Percentiles rank a stretch among this genome's conserved stretches.
These are phyloP conservation scores for Fusarium sp. DNA, from an alignment of 2,329 filamentous ascomycete genomes.

Conservation along the genomic window DNA sequence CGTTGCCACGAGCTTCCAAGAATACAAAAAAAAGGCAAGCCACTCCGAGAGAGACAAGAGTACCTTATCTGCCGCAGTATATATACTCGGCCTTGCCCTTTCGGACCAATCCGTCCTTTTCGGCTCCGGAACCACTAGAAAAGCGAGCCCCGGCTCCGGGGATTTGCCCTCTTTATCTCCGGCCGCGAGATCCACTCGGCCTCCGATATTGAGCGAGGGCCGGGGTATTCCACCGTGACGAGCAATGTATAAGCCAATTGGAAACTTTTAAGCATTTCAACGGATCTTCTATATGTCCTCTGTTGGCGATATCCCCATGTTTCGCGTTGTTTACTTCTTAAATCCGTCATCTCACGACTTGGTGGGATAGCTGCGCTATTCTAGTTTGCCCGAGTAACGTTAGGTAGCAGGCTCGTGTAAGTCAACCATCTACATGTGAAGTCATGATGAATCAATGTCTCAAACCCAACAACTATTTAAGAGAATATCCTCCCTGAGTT, in stretches of 20 bases:
- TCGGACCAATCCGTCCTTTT: not conserved
- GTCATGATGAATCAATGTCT: constrained; percentile 6
- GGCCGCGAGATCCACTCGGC: constrained; percentile 26
- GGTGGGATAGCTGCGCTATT: not conserved
- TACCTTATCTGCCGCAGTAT: not conserved
- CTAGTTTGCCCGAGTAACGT: not conserved
- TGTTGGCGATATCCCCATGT: not conserved
- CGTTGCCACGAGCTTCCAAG: constrained; percentile 9
- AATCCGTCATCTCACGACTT: constrained; percentile 6
- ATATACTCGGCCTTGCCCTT: not conserved
- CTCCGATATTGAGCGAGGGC: not conserved
- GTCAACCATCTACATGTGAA: not conserved
- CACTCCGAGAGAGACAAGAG: not conserved
- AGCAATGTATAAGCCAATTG: not conserved
- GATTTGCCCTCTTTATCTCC: constrained; percentile 11
- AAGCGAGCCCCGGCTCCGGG: not conserved
- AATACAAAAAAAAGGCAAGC: not conserved
- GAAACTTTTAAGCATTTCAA: not conserved
- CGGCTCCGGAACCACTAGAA: not conserved
- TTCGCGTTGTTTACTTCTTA: constrained; percentile 1
- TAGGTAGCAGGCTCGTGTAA: not conserved
- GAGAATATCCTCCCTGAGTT: not conserved
- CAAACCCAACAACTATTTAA: constrained; percentile 7
- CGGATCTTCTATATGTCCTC: not conserved
- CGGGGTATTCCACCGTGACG: not conserved